Evolutionary conservation across 352 stramenopile genomes (phyloP).

Genomic region (Vaucheria bursata): DNA sequence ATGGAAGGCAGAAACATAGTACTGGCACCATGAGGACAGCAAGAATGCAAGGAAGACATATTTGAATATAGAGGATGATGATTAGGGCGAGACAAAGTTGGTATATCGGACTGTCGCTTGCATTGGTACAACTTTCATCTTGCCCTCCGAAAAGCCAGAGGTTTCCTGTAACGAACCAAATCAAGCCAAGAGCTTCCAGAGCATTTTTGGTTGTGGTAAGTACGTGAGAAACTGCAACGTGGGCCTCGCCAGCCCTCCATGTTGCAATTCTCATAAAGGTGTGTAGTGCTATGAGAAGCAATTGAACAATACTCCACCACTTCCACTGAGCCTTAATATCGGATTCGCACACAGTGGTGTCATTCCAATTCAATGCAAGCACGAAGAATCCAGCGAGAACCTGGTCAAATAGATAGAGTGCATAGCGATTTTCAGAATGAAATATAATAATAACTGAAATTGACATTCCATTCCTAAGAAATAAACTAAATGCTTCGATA

Average conservation of each 20-base stretch:
- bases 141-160: conserved; percentile 52
- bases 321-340: conserved; percentile 36
- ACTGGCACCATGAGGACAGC: conserved; percentile 74
- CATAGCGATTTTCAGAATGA: too few species aligned
- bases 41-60: conserved; percentile 79
- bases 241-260: neutral
- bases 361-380: conserved; percentile 40
- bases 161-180: conserved; percentile 55
- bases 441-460: too few species aligned
- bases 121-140: conserved; percentile 27
- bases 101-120: conserved; percentile 21
- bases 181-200: conserved; percentile 49
- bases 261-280: neutral
- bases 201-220: conserved; percentile 39
- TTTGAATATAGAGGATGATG: conserved; percentile 79
- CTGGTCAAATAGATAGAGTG: too few species aligned
- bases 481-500: too few species aligned
- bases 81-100: conserved; percentile 71
- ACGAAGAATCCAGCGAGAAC: conserved; percentile 41
- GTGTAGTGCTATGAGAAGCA: neutral
- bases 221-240: neutral
- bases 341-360: conserved; percentile 33
- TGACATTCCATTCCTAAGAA: too few species aligned
- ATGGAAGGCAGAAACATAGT: conserved; percentile 83
- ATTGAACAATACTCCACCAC: conserved; percentile 42